These are phyloP conservation scores for Prillingera fragicola DNA, from an alignment of 1,284 basidiomycete genomes.

Conservation along the genomic window DNA sequence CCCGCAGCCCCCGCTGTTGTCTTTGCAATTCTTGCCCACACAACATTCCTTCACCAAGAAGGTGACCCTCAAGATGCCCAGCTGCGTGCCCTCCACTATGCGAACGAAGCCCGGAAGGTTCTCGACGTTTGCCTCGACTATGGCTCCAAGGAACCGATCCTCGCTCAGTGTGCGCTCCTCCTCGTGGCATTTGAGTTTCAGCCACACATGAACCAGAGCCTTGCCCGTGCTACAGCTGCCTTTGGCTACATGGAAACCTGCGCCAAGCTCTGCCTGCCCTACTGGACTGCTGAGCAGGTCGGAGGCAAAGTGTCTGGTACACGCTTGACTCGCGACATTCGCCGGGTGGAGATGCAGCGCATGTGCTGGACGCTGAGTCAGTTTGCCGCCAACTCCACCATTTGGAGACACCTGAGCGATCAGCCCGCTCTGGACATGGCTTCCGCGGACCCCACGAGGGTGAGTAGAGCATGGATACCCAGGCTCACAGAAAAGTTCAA, in stretches of 20 bases:
- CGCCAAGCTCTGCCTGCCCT: slow-evolving; percentile 14
- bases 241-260: slow-evolving; percentile 23
- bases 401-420: slow-evolving; percentile 18
- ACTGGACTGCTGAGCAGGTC: slow-evolving; percentile 12
- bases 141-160: slow-evolving; percentile 18
- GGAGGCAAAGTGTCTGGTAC: slow-evolving; percentile 8
- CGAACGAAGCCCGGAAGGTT: slow-evolving; percentile 24
- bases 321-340: slow-evolving; percentile 7
- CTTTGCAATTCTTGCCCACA: slow-evolving; percentile 26
- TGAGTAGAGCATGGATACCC: slow-evolving; percentile 8
- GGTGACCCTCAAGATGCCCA: slow-evolving; percentile 15
- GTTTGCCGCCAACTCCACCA: slow-evolving; percentile 20
- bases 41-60: slow-evolving; percentile 23
- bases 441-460: slow-evolving; percentile 20
- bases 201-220: slow-evolving; percentile 26
- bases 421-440: slow-evolving; percentile 12
- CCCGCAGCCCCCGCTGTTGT: slow-evolving; percentile 23
- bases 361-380: slow-evolving; percentile 29
- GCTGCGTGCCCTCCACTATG: slow-evolving; percentile 21
- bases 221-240: slow-evolving; percentile 17
- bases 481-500: slow-evolving; percentile 19
- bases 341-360: slow-evolving; percentile 27
- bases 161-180: slow-evolving; percentile 29
- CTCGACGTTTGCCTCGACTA: slow-evolving; percentile 22
- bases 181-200: slow-evolving; percentile 30